Conservation (phyloP, 768 basidiomycete genomes). For the Termitomyces heimii region DNA sequence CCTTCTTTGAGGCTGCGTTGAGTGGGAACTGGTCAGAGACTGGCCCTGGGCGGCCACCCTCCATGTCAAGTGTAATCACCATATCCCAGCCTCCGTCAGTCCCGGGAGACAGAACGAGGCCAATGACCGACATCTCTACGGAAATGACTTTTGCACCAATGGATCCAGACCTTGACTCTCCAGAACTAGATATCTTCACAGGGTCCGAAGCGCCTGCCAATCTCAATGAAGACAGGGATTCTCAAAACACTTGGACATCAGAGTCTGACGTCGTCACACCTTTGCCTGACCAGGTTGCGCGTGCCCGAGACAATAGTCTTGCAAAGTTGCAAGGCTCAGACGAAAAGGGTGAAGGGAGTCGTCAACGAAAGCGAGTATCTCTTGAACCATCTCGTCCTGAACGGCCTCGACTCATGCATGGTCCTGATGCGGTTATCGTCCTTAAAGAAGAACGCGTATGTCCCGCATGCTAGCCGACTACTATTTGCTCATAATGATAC, state of each 20-base stretch:
- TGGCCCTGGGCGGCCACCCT: conserved; percentile 52
- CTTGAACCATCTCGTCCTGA: conserved; percentile 17
- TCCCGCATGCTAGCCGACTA: not conserved
- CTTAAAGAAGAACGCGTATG: conserved; percentile 83
- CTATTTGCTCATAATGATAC: not conserved
- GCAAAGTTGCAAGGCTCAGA: conserved; percentile 49
- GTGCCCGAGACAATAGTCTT: conserved; percentile 47
- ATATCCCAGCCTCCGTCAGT: conserved; percentile 69
- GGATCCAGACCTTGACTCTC: conserved; percentile 40
- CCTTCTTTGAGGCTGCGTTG: conserved; percentile 88
- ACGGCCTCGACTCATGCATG: conserved; percentile 38
- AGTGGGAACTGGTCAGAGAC: conserved; percentile 93
- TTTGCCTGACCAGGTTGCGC: conserved; percentile 22
- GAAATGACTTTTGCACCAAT: conserved; percentile 60
- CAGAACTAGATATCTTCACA: conserved; percentile 34
- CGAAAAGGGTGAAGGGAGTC: conserved; percentile 2
- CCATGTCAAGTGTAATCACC: conserved; percentile 79
- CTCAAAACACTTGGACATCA: conserved; percentile 12
- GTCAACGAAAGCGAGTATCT: conserved; percentile 10
- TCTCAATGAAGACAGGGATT: conserved; percentile 29
- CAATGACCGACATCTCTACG: conserved; percentile 33
- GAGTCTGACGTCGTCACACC: conserved; percentile 8
- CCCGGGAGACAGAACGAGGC: conserved; percentile 40
- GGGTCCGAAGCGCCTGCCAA: conserved; percentile 32
- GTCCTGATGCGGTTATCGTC: conserved; percentile 80